Evolutionary conservation across 768 basidiomycete genomes (phyloP).

Genomic region (Lactarius quietus): DNA sequence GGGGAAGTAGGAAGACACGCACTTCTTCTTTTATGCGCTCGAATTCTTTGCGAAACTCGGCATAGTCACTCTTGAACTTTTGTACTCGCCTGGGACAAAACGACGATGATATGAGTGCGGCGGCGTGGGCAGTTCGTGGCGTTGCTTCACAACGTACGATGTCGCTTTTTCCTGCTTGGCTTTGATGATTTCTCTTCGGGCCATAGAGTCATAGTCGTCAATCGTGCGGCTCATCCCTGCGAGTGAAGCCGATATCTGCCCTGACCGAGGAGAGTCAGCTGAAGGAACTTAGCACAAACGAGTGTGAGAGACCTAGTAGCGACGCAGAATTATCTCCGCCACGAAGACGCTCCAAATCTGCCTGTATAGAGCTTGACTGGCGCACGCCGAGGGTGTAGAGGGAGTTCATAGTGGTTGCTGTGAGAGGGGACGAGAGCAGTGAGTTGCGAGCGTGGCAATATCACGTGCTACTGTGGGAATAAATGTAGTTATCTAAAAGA

Average conservation of each 20-base stretch:
- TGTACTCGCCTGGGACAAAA: slow-evolving; percentile 83
- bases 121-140: slow-evolving; percentile 5
- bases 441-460: not conserved
- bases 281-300: slow-evolving; percentile 23
- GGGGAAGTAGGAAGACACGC: not conserved
- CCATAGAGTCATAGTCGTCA: slow-evolving; percentile 97
- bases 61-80: slow-evolving; percentile 86
- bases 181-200: slow-evolving; percentile 92
- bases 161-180: slow-evolving; percentile 96
- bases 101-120: not conserved
- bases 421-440: not conserved
- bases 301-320: slow-evolving; percentile 63
- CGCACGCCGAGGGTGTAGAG: slow-evolving; percentile 91
- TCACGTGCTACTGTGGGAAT: not conserved
- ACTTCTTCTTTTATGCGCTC: slow-evolving; percentile 69
- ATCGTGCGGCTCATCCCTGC: slow-evolving; percentile 91
- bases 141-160: slow-evolving; percentile 59
- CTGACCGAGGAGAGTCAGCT: slow-evolving; percentile 42
- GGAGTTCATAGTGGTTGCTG: slow-evolving; percentile 69
- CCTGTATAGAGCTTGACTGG: slow-evolving; percentile 83
- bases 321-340: slow-evolving; percentile 79
- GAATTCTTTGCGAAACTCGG: slow-evolving; percentile 78
- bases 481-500: no score
- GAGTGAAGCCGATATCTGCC: slow-evolving; percentile 98
- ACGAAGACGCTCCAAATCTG: slow-evolving; percentile 80